Conservation (phyloP, 2,329 filamentous ascomycete genomes). For the Lojkania enalia region DNA sequence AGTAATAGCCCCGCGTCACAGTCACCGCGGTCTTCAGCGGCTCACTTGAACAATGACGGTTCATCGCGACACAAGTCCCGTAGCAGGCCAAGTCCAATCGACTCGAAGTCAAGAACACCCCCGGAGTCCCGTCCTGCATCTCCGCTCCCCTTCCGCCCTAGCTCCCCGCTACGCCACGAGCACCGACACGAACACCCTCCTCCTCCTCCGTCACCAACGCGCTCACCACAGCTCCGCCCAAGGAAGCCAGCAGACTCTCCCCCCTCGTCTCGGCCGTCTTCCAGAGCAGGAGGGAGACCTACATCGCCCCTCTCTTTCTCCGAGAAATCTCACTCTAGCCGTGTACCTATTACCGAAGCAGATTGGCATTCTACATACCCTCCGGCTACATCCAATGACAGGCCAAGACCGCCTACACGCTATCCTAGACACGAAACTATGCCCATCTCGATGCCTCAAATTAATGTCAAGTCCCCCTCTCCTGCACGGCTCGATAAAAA, state of each 20-base stretch:
- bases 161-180: conserved; percentile 30
- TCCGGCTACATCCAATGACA: conserved; percentile 22
- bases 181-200: conserved; percentile 1
- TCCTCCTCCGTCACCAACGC: conserved; percentile 22
- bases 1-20: conserved; percentile 24
- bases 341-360: conserved; percentile 26
- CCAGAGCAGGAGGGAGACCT: conserved; percentile 29
- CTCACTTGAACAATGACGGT: conserved; percentile 30
- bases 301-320: conserved; percentile 32
- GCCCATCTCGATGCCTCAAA: conserved; percentile 32
- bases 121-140: conserved; percentile 21
- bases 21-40: conserved; percentile 39
- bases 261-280: conserved; percentile 31
- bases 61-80: conserved; percentile 7
- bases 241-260: conserved; percentile 28
- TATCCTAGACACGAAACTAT: conserved; percentile 35
- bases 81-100: not conserved
- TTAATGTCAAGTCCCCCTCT: conserved; percentile 39
- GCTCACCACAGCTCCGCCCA: conserved; percentile 35
- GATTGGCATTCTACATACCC: conserved; percentile 41
- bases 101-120: conserved; percentile 14
- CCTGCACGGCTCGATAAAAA: conserved; percentile 36
- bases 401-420: conserved; percentile 32
- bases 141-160: conserved; percentile 20
- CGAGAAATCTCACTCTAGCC: conserved; percentile 19